A percentile compares a stretch with the other conserved stretches of the same genome.
Evolutionary conservation across 2,329 filamentous ascomycete species (phyloP).

Genomic region (Sporothrix pseudoabietina): DNA sequence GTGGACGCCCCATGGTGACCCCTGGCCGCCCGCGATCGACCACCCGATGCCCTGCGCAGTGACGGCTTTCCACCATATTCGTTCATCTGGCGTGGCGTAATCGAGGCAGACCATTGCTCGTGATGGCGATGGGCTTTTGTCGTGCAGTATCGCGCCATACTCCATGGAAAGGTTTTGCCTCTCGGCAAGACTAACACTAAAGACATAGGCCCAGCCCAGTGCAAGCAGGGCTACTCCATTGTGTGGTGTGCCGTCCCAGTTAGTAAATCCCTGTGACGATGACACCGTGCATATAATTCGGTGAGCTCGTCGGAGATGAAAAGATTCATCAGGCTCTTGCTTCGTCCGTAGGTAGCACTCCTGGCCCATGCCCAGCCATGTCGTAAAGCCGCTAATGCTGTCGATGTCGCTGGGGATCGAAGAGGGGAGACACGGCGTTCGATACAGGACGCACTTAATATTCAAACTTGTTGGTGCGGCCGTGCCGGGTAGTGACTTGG

Average conservation of each 20-base stretch:
- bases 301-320: neutral
- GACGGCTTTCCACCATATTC: slow-evolving; percentile 24
- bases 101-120: neutral
- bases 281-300: neutral
- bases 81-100: slow-evolving; percentile 22
- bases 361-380: neutral
- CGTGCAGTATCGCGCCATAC: neutral
- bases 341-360: neutral
- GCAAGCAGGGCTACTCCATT: slow-evolving; percentile 31
- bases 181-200: slow-evolving; percentile 30
- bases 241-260: slow-evolving; percentile 30
- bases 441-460: neutral
- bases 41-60: slow-evolving; percentile 17
- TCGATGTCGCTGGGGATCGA: neutral
- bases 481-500: slow-evolving; percentile 2
- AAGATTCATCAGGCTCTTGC: neutral
- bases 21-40: slow-evolving; percentile 11
- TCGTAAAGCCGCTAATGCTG: neutral
- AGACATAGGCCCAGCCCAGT: slow-evolving; percentile 30
- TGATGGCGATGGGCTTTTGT: neutral
- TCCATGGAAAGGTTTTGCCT: slow-evolving; percentile 21
- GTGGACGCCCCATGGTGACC: slow-evolving; percentile 24
- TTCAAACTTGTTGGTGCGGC: neutral
- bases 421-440: slow-evolving; percentile 1
- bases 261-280: neutral